Evolutionary conservation across 371 early-diverging fungal genomes (phyloP).

Genomic region (Mucor racemosus): DNA sequence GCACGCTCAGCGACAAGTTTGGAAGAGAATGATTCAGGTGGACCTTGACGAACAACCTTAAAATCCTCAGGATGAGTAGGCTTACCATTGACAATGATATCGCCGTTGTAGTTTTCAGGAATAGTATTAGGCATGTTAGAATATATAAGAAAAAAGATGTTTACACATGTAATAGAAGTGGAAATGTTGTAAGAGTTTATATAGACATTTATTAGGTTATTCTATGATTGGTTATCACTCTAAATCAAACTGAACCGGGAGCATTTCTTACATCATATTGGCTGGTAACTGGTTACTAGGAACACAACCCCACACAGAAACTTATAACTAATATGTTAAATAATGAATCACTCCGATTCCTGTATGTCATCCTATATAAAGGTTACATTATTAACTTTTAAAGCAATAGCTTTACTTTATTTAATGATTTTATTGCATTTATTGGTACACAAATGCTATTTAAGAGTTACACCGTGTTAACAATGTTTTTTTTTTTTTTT

Average conservation of each 20-base stretch:
- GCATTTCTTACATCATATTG: conserved; percentile 10
- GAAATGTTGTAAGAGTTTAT: not conserved
- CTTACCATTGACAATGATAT: conserved; percentile 19
- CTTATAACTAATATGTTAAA: not conserved
- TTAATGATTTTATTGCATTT: not conserved
- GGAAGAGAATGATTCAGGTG: conserved; percentile 56
- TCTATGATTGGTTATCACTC: conserved; percentile 6
- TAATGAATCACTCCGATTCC: conserved; percentile 13
- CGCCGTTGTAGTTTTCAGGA: conserved; percentile 2
- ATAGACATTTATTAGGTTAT: not conserved
- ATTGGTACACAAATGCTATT: conserved; percentile 2
- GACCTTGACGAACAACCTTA: conserved; percentile 54
- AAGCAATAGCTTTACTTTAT: not conserved
- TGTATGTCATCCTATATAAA: conserved; percentile 16
- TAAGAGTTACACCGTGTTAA: not conserved
- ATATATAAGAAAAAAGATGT: not conserved
- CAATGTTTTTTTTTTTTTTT: not conserved
- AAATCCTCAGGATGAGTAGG: conserved; percentile 59
- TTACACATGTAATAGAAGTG: not conserved
- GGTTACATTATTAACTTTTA: conserved; percentile 12
- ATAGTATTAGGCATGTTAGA: conserved; percentile 25
- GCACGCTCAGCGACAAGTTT: conserved; percentile 57
- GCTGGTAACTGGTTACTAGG: conserved; percentile 2
- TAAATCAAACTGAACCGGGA: conserved; percentile 1
- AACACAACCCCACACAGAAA: conserved; percentile 7